phyloP scores from a whole-genome alignment of 352 stramenopile species.

The Elongisporangium prolatum region DNA sequence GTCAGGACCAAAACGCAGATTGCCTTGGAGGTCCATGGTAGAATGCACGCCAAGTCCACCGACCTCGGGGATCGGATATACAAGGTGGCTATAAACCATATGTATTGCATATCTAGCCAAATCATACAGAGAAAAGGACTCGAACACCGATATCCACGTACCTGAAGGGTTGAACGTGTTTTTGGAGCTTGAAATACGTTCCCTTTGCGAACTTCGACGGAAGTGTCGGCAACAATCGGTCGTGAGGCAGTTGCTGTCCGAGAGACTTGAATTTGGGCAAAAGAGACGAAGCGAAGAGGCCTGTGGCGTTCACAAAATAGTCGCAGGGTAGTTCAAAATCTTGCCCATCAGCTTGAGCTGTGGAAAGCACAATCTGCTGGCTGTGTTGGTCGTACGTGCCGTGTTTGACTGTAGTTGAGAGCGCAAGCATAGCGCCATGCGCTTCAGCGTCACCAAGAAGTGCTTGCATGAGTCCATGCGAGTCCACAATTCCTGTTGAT shows the following conservation, averaged over 20 bases:
- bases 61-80: constrained; percentile 95
- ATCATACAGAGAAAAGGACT: background rate
- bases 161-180: constrained; percentile 52
- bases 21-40: constrained; percentile 91
- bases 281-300: constrained; percentile 68
- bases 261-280: constrained; percentile 21
- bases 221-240: constrained; percentile 20
- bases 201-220: constrained; percentile 90
- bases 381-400: constrained; percentile 21
- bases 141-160: too few relatives aligned
- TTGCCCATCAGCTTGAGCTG: constrained; percentile 36
- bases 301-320: constrained; percentile 91
- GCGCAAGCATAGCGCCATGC: constrained; percentile 76
- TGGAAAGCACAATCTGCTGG: constrained; percentile 31
- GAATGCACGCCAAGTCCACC: constrained; percentile 95
- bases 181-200: constrained; percentile 92
- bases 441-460: constrained; percentile 90
- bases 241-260: background rate
- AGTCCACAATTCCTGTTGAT: constrained; percentile 95
- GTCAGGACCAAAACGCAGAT: constrained; percentile 95
- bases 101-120: background rate
- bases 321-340: constrained; percentile 72
- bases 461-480: constrained; percentile 87
- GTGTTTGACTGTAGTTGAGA: constrained; percentile 59
- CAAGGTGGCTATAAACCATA: constrained; percentile 56